A percentile compares a stretch with the other conserved stretches of the same genome.
Evolutionary conservation across 2,329 filamentous ascomycete species (phyloP).

Genomic region (Aspergillus glaucus): DNA sequence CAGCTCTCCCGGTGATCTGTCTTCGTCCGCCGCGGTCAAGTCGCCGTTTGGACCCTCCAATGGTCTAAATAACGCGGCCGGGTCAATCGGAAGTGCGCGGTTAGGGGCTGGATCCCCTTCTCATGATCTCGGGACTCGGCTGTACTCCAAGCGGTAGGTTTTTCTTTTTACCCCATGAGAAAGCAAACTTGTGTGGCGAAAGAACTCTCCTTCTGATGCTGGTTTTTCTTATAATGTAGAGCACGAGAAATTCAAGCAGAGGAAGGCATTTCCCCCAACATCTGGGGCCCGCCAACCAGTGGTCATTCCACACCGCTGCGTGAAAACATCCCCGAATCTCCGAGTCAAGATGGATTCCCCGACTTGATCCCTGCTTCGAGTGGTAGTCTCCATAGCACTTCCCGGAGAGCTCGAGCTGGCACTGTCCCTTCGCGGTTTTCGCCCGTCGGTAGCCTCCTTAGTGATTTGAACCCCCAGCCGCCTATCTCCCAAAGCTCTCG

Average conservation of each 20-base stretch:
- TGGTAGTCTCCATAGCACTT: conserved; percentile 57
- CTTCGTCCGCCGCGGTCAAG: conserved; percentile 57
- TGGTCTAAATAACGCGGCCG: conserved; percentile 48
- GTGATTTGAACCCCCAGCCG: conserved; percentile 49
- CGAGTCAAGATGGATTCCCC: conserved; percentile 84
- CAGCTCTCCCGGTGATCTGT: conserved; percentile 72
- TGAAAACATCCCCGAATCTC: conserved; percentile 95
- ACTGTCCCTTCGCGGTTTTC: conserved; percentile 95
- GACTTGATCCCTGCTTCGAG: conserved; percentile 72
- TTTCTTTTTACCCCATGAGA: conserved; percentile 3
- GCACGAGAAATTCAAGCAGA: conserved; percentile 96
- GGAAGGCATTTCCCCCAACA: conserved; percentile 72
- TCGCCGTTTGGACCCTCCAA: conserved; percentile 67
- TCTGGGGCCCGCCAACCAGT: conserved; percentile 93
- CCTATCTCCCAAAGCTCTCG: conserved; percentile 71
- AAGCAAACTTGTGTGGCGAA: not conserved
- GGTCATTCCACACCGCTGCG: conserved; percentile 93
- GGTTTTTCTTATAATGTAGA: conserved; percentile 41
- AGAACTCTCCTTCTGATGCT: not conserved
- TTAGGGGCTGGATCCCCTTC: conserved; percentile 94
- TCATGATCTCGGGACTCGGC: conserved; percentile 73
- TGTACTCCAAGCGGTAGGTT: conserved; percentile 87
- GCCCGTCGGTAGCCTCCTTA: conserved; percentile 60
- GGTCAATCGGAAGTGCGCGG: conserved; percentile 53
- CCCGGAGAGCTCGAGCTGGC: conserved; percentile 78